Base-by-base conservation (phyloP, 2,329 filamentous ascomycete species). In the Fusarium burgessii region DNA sequence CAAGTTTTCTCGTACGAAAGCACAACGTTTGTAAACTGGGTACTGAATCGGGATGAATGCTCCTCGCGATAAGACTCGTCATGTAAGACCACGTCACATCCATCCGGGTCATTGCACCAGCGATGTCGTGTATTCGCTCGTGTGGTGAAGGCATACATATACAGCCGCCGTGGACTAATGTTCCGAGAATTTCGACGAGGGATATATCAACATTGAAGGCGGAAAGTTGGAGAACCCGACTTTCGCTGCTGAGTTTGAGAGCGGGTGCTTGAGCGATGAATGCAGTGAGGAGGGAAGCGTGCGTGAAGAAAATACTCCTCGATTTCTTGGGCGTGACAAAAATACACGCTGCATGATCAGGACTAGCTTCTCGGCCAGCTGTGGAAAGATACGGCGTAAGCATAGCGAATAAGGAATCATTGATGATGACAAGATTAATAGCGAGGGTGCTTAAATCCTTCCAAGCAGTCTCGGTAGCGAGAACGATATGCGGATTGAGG, bases 251-350 rank as follows among this genome's bases (percentile, higher is more conserved):
- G 54, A 89, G 87, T 4, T 83, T 80, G 4, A 90, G 78, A 0
- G 84, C 83, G 1, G 83, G 79, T 0, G 83, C 86, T 72, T 90
- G 86, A 0, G 84, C 83, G 6, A 84, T 74, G 49, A 88, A 85
- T 0, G 84, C 83, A 0, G 88, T 88, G 3, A 87, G 87, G 2
- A 91, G 82, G 2, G 88, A 85, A 0, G 81, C 81, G 72, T 93
- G 91, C 11, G 87, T 87, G 65, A 91, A 88, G 20, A 90, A 87
- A 15, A 90, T 87, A 3, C 89, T 90, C 62, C 89, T 89, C 0
- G 88, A 87, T 51, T 85, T 85, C 10, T 76, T 77, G 0, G 87
- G 87, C 1, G 87, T 87, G 66, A 91, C 89, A 7, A 92, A 85
- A 6, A 90, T 83, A 73, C 90, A 92, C 0, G 90, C 89, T 4